Conservation (phyloP, 2,329 filamentous ascomycete species). For the Arachnopeziza araneosa region DNA sequence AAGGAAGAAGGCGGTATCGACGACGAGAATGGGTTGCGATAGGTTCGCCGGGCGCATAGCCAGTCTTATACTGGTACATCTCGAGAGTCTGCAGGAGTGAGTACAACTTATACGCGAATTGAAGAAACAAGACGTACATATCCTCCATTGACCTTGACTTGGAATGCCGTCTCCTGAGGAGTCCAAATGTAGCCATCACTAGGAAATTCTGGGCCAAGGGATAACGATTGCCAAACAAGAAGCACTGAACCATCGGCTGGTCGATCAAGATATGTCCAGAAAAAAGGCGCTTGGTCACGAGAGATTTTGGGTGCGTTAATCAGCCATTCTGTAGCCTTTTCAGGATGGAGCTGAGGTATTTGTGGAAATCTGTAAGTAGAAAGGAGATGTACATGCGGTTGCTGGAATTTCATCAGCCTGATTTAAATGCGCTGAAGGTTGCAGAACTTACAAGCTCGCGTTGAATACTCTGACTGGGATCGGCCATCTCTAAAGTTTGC, state of each 20-base stretch:
- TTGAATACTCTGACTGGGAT: constrained; percentile 40
- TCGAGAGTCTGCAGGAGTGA: constrained; percentile 65
- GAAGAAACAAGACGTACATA: constrained; percentile 46
- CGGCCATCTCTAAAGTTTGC: constrained; percentile 32
- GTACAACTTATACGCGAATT: background rate
- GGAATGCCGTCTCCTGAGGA: constrained; percentile 70
- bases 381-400: constrained; percentile 74
- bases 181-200: constrained; percentile 93
- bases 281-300: constrained; percentile 78
- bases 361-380: constrained; percentile 77
- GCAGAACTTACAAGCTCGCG: constrained; percentile 36
- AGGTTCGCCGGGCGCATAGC: constrained; percentile 72
- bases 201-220: constrained; percentile 67
- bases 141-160: constrained; percentile 63
- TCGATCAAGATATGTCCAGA: constrained; percentile 85
- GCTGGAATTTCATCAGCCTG: constrained; percentile 10
- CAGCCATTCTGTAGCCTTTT: constrained; percentile 78
- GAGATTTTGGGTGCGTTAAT: constrained; percentile 79
- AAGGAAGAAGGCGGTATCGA: constrained; percentile 77
- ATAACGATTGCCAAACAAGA: constrained; percentile 82
- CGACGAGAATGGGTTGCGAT: constrained; percentile 72
- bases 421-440: background rate
- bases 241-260: constrained; percentile 78
- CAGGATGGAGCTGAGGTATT: constrained; percentile 63
- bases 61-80: constrained; percentile 75